phyloP scores from a whole-genome alignment of 2,329 filamentous ascomycete genomes.

The Beauveria caledonica region DNA sequence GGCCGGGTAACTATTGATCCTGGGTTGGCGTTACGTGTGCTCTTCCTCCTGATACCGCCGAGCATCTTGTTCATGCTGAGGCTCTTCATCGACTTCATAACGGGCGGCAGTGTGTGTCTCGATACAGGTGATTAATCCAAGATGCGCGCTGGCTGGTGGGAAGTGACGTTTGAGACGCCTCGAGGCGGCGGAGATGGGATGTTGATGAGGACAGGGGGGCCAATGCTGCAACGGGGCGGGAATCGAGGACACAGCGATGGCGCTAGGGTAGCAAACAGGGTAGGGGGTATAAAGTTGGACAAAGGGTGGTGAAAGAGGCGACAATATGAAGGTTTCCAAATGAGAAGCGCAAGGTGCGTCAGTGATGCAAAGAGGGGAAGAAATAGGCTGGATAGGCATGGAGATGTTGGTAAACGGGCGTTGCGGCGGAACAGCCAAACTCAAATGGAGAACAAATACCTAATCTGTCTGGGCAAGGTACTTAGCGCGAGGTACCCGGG shows the following conservation, averaged over 20 bases:
- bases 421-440: background rate
- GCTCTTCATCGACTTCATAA: conserved; percentile 41
- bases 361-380: background rate
- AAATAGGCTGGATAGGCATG: background rate
- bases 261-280: background rate
- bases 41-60: conserved; percentile 44
- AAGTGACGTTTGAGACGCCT: background rate
- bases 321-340: background rate
- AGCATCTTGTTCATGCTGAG: conserved; percentile 50
- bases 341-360: too few relatives aligned
- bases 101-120: background rate
- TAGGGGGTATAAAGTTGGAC: background rate
- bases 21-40: conserved; percentile 20
- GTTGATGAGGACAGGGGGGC: background rate
- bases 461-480: background rate
- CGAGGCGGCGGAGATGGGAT: background rate
- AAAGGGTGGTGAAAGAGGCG: background rate
- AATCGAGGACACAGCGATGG: background rate
- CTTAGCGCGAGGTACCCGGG: background rate
- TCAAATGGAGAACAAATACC: too few relatives aligned
- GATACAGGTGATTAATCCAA: background rate
- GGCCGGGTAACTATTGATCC: background rate
- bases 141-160: background rate
- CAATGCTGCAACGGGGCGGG: background rate
- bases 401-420: background rate